Base-by-base conservation (phyloP, 1,284 basidiomycete species). In the Phellopilus nigrolimitatus region DNA sequence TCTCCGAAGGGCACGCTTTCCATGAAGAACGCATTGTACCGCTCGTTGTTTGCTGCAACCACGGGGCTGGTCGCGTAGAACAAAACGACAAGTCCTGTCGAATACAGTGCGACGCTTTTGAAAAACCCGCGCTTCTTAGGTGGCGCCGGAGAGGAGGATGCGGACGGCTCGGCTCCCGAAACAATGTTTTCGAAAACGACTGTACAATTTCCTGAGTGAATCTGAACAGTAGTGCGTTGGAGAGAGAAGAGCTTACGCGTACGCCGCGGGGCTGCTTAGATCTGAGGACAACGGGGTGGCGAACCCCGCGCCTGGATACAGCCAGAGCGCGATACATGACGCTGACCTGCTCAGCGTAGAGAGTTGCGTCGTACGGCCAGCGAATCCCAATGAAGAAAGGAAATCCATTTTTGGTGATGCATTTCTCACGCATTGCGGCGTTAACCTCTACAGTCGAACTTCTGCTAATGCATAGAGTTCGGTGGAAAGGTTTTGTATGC, bases 61-160 rank as follows among this genome's bases (percentile, higher is more conserved):
- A 90, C 88, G 17, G 83, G 74, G 68, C 87, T 88, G 53, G 82
- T 83, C 57, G 83, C 71, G 70, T 92, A 93, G 71, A 91, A 90
- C n/a, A 82, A 79, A 38, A 79, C 76, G n/a, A 78, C 77, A 30
- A 74, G 75, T 10, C 76, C 73, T n/a, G 83, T 74, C 4, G 82
- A 73, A 63, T 79, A 81, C 54, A 89, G 66, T 38, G 79, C 54
- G 0, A 87, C 66, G 51, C 68, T 72, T 49, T 78, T 74, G 24
- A 86, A 62, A 47, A 79, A 57, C 38, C 68, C 66, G 57, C 70
- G 78, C 66, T 77, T 76, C 68, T 81, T 82, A 66, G 74, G 75
- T 31, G 66, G 66, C 9, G n/a, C n/a, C n/a, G 68, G 52, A 6
- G 64, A 46, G n/a, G 64, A 58, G 31, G 44, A 52, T n/a, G 53